These are phyloP conservation scores for Phytopythium aichiense DNA, from an alignment of 352 stramenopile genomes.

Conservation along the genomic window DNA sequence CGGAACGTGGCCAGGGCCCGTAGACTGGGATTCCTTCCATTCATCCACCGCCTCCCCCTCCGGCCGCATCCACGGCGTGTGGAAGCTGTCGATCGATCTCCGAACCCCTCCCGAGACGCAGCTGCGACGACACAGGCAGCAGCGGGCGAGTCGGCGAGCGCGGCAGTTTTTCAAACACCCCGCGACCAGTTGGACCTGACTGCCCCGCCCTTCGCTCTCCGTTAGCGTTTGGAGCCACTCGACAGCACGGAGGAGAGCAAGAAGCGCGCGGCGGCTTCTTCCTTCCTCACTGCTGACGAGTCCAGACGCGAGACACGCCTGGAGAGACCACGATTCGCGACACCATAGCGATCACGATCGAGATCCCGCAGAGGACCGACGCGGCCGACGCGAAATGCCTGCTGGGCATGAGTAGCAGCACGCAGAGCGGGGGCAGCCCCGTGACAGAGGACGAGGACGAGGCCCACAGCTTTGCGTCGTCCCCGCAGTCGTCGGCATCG, in stretches of 20 bases:
- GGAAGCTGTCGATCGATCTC: not conserved
- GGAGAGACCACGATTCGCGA: not conserved
- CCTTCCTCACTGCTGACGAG: not conserved
- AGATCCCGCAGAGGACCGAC: conserved; percentile 2
- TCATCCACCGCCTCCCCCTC: not conserved
- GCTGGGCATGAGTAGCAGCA: conserved; percentile 36
- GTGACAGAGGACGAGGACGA: conserved; percentile 49
- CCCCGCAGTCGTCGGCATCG: conserved; percentile 29
- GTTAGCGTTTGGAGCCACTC: not conserved
- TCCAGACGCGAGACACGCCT: not conserved
- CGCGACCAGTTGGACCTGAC: not conserved
- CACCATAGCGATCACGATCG: conserved; percentile 8
- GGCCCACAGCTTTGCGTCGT: conserved; percentile 14
- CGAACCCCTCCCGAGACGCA: not conserved
- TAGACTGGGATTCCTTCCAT: not conserved
- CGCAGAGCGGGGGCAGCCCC: conserved; percentile 49
- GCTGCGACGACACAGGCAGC: not conserved
- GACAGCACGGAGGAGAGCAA: not conserved
- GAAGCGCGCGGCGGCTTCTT: not conserved
- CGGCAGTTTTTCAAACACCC: conserved; percentile 6
- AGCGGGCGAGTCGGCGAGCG: not conserved
- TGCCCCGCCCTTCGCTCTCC: not conserved
- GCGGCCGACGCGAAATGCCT: conserved; percentile 14
- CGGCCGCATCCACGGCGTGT: not conserved
- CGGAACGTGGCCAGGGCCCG: conserved; percentile 6